Percentiles rank a stretch among this genome's conserved stretches.
Conservation (phyloP, 805 yeast species). For the Candida incommunis region DNA sequence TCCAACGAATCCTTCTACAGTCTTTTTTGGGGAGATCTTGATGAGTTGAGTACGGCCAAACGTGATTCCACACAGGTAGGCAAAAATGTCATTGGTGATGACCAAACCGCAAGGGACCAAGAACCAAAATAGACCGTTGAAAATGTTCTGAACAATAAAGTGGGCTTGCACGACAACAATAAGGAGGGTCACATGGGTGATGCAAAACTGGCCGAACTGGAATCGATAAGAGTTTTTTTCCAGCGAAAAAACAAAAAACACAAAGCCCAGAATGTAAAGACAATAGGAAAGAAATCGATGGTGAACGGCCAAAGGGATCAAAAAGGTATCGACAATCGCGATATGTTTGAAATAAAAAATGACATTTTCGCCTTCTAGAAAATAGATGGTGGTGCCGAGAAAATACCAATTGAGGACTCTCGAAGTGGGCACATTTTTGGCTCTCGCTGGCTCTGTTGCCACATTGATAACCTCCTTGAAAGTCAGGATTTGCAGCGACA, state of each 20-base stretch:
- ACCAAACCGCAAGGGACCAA: constrained; percentile 83
- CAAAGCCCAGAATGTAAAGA: constrained; percentile 74
- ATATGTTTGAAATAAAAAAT: constrained; percentile 48
- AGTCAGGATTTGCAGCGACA: constrained; percentile 63
- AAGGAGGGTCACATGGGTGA: constrained; percentile 85
- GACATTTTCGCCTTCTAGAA: constrained; percentile 74
- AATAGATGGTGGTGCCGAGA: constrained; percentile 73
- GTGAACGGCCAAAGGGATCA: constrained; percentile 52
- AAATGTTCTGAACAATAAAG: constrained; percentile 75
- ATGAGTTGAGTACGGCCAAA: constrained; percentile 88
- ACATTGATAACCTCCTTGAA: constrained; percentile 82
- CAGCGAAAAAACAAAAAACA: constrained; percentile 77
- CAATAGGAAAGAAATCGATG: constrained; percentile 78
- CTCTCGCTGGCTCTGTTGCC: constrained; percentile 74
- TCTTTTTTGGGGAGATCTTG: constrained; percentile 90
- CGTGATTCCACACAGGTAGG: constrained; percentile 92
- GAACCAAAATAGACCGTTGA: constrained; percentile 90
- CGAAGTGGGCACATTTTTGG: constrained; percentile 70
- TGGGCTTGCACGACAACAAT: constrained; percentile 91
- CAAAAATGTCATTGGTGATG: constrained; percentile 88
- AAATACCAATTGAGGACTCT: constrained; percentile 87
- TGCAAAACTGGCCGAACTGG: constrained; percentile 88
- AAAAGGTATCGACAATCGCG: constrained; percentile 36
- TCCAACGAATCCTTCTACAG: constrained; percentile 94
- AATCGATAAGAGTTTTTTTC: constrained; percentile 80